Base-by-base conservation (phyloP, 2,329 filamentous ascomycete genomes). In the Colletotrichum plurivorum region DNA sequence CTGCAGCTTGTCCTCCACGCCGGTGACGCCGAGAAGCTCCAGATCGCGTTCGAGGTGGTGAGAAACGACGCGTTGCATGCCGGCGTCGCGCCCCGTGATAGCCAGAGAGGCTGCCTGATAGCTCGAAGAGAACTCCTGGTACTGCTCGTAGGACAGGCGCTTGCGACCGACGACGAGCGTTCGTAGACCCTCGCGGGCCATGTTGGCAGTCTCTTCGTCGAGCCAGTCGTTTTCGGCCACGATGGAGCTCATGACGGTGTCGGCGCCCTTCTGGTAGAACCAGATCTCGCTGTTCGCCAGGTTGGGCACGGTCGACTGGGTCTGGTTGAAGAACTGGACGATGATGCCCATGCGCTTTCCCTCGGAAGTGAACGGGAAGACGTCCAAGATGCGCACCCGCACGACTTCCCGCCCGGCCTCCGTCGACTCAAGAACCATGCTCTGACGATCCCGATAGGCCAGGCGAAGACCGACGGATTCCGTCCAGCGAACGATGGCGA, bases 331-430 rank as follows among this genome's bases (percentile, higher is more conserved):
- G 76, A 98, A 98, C 73, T 95, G 92, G 20, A 98, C 94, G 70
- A 99, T 92, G 68, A 99, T 95, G 10, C 97, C 96, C 96, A 99
- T 99, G 60, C 96, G 90, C 82, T 99, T 99, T 73, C 95, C 95
- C 73, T 98, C 96, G 0, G 95, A 98, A 0, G 96, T 99, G 78
- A 99, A 99, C 0, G 97, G 97, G 75, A 99, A 99, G 2, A 98
- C 90, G 52, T 98, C 95, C 4, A 98, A 86, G 56, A 99, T 97
- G 63, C 92, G 90, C 27, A 97, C 95, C 25, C 91, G 91, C 27
- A 99, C 94, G 3, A 96, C 92, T 0, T 89, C 83, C 58, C 91
- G 88, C 20, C 92, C 91, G 4, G 89, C 93, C 63, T 92, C 90
- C 1, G 92, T 89, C 4, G 92, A 95, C 76, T 95, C 92, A 3